phyloP scores from a whole-genome alignment of 2,329 filamentous ascomycete genomes.

The Pleoardoris graminearum region DNA sequence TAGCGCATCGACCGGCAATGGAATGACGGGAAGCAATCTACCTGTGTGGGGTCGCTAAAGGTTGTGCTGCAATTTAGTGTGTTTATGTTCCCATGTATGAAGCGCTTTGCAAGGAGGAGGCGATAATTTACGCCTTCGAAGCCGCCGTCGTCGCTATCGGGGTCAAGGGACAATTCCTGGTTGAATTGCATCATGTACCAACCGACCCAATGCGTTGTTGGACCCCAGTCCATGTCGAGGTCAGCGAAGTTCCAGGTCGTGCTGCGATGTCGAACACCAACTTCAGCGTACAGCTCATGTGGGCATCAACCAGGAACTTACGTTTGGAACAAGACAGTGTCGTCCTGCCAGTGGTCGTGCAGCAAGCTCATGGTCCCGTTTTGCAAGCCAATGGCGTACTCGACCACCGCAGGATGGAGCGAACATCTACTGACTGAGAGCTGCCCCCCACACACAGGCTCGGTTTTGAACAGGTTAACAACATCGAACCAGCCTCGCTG shows the following conservation, averaged over 20 bases:
- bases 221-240: no score
- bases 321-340: slow-evolving; percentile 11
- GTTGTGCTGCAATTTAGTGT: slow-evolving; percentile 9
- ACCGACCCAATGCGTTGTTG: no score
- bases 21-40: no score
- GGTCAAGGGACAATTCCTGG: no score
- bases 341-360: slow-evolving; percentile 9
- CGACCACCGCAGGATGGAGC: no score
- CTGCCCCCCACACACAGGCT: slow-evolving; percentile 8
- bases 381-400: no score
- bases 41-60: slow-evolving; percentile 12
- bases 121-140: background rate
- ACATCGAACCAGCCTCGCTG: slow-evolving; percentile 5
- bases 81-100: slow-evolving; percentile 10
- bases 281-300: no score
- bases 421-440: background rate
- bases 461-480: slow-evolving; percentile 9
- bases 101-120: slow-evolving; percentile 9
- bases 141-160: background rate
- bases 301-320: no score
- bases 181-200: no score
- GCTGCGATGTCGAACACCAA: no score
- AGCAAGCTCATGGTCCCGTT: background rate
- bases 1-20: no score
- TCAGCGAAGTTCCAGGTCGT: no score